These are phyloP conservation scores for Epichloe bromicola DNA, from an alignment of 2,329 filamentous ascomycete genomes.

Conservation along the genomic window DNA sequence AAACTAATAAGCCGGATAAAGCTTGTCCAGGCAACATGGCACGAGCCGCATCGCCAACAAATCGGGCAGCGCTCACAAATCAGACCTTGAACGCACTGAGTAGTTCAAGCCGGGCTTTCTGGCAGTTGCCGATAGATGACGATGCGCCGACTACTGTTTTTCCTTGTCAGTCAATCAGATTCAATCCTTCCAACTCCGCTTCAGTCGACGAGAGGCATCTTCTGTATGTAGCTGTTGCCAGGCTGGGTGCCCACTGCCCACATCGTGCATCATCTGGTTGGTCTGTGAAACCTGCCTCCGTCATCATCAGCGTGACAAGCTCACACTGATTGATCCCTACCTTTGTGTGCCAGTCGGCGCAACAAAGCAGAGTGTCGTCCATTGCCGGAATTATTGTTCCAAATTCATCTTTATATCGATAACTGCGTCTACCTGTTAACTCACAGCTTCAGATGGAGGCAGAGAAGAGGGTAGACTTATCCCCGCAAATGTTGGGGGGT, in stretches of 20 bases:
- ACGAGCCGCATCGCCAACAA: no score
- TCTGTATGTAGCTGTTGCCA: neutral
- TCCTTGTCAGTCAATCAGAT: no score
- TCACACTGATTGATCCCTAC: neutral
- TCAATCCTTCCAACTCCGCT: neutral
- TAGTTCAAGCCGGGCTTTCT: neutral
- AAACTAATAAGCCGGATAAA: no score
- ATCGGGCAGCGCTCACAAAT: neutral
- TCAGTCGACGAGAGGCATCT: neutral
- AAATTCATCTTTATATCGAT: neutral
- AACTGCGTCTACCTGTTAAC: conserved; percentile 3
- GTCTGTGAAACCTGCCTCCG: neutral
- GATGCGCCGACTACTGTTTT: neutral
- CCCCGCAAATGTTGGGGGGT: conserved; percentile 31
- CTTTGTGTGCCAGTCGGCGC: neutral
- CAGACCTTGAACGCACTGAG: neutral
- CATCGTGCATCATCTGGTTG: no score
- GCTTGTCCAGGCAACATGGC: no score
- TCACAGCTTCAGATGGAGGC: neutral
- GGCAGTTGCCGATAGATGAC: neutral
- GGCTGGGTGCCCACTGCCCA: neutral
- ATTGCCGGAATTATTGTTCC: neutral
- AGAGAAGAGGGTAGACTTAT: conserved; percentile 30
- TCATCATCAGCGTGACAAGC: neutral
- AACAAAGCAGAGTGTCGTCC: neutral